These are phyloP conservation scores for Fusarium multiceps DNA, from an alignment of 2,329 filamentous ascomycete species.

Conservation along the genomic window DNA sequence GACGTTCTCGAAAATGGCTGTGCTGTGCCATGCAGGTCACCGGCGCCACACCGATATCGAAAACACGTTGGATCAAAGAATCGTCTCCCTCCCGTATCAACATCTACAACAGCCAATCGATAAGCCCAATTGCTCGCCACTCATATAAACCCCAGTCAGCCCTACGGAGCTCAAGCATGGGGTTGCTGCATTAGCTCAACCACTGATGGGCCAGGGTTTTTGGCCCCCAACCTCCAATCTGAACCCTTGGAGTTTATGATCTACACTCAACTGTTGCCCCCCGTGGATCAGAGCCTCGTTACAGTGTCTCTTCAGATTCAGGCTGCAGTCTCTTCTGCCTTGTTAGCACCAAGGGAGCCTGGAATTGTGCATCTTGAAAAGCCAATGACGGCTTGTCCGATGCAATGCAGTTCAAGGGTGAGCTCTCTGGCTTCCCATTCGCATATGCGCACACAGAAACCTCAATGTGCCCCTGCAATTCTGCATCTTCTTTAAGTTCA, in stretches of 20 bases:
- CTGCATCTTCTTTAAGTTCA: slow-evolving; percentile 16
- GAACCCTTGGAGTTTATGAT: slow-evolving; percentile 34
- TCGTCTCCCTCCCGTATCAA: slow-evolving; percentile 9
- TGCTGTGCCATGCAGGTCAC: slow-evolving; percentile 15
- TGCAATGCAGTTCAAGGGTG: slow-evolving; percentile 8
- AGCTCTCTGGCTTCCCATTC: not conserved
- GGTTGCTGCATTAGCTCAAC: slow-evolving; percentile 41
- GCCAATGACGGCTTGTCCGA: slow-evolving; percentile 36
- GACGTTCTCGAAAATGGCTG: slow-evolving; percentile 17
- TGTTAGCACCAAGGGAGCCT: slow-evolving; percentile 40
- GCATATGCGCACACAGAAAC: slow-evolving; percentile 5
- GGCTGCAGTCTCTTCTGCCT: slow-evolving; percentile 44
- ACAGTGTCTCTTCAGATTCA: slow-evolving; percentile 36
- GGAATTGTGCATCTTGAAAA: slow-evolving; percentile 26
- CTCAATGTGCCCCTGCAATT: slow-evolving; percentile 6
- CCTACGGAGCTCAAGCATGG: slow-evolving; percentile 41
- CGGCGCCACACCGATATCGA: slow-evolving; percentile 7
- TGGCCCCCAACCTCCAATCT: slow-evolving; percentile 39
- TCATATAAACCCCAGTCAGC: slow-evolving; percentile 36
- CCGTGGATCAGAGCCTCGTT: slow-evolving; percentile 33
- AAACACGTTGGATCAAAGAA: slow-evolving; percentile 20
- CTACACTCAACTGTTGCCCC: slow-evolving; percentile 35
- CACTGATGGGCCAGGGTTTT: slow-evolving; percentile 39
- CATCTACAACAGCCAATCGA: slow-evolving; percentile 13
- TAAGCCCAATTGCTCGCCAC: slow-evolving; percentile 31